Percentiles rank a stretch among this genome's conserved stretches.
Evolutionary conservation across 768 basidiomycete species (phyloP).

Genomic region (Hebeloma cylindrosporum): DNA sequence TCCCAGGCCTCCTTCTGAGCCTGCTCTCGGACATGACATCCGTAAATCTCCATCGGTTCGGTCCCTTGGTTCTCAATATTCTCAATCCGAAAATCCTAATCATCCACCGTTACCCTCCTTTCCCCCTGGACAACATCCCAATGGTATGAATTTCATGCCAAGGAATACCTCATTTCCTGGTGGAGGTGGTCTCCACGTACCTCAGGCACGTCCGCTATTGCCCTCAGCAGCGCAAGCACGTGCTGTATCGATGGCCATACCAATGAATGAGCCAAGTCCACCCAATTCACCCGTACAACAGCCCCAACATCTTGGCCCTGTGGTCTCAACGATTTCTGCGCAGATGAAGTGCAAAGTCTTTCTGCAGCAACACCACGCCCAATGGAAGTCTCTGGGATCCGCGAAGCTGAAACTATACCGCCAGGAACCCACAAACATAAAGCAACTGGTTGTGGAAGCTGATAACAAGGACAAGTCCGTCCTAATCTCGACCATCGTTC

Average conservation of each 20-base stretch:
- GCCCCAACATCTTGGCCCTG: conserved; percentile 58
- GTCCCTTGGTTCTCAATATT: conserved; percentile 54
- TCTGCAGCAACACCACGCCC: conserved; percentile 91
- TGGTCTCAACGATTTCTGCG: conserved; percentile 75
- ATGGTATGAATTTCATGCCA: conserved; percentile 28
- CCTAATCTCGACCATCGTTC: conserved; percentile 92
- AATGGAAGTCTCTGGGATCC: conserved; percentile 94
- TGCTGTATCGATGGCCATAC: conserved; percentile 49
- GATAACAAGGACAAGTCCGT: conserved; percentile 74
- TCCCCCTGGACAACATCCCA: conserved; percentile 36
- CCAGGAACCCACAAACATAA: conserved; percentile 83
- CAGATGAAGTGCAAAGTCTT: conserved; percentile 99
- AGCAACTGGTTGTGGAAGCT: conserved; percentile 93
- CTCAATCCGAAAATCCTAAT: conserved; percentile 40
- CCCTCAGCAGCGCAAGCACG: conserved; percentile 68
- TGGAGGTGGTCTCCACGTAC: conserved; percentile 36
- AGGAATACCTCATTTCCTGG: conserved; percentile 40
- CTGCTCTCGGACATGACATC: conserved; percentile 33
- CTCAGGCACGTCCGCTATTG: conserved; percentile 52
- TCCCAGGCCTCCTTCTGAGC: conserved; percentile 52
- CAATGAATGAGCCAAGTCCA: conserved; percentile 74
- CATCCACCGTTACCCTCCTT: conserved; percentile 46
- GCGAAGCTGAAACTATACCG: conserved; percentile 86
- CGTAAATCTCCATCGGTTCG: conserved; percentile 58
- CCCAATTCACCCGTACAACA: conserved; percentile 78